Conservation (phyloP, 495 filamentous ascomycete species). For the Apodospora peruviana region DNA sequence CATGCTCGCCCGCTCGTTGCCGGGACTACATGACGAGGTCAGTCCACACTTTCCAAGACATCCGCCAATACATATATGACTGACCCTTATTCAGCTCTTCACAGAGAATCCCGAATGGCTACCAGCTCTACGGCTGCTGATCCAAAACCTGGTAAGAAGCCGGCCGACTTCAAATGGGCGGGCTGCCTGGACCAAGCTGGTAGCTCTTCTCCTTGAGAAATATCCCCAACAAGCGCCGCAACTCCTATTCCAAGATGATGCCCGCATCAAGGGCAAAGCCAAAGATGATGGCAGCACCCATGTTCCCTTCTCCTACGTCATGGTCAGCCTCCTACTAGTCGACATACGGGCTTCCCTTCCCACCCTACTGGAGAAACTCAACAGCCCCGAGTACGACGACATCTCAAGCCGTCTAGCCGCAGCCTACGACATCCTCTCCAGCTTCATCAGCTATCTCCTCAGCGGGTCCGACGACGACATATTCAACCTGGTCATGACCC, state of each 20-base stretch:
- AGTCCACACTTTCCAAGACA: too few relatives aligned
- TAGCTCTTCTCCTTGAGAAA: slow-evolving; percentile 46
- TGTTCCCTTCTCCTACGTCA: slow-evolving; percentile 55
- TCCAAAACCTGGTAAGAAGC: slow-evolving; percentile 38
- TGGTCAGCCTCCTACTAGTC: slow-evolving; percentile 54
- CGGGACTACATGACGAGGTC: too few relatives aligned
- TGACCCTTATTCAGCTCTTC: slow-evolving; percentile 34
- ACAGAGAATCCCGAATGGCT: slow-evolving; percentile 40
- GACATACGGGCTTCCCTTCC: slow-evolving; percentile 60
- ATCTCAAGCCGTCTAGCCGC: slow-evolving; percentile 49
- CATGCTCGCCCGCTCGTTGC: slow-evolving; percentile 40
- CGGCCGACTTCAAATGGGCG: slow-evolving; percentile 43
- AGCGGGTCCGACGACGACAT: slow-evolving; percentile 33
- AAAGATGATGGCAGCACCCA: slow-evolving; percentile 5
- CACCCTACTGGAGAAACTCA: slow-evolving; percentile 48
- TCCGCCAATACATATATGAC: too few relatives aligned
- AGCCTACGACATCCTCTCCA: slow-evolving; percentile 52
- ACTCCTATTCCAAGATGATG: slow-evolving; percentile 45
- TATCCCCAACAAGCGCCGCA: slow-evolving; percentile 38
- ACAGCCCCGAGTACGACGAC: slow-evolving; percentile 40
- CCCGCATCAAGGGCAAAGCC: background rate
- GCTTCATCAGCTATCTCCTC: slow-evolving; percentile 55
- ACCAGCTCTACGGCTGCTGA: slow-evolving; percentile 27
- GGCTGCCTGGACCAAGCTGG: slow-evolving; percentile 43
- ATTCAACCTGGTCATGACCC: slow-evolving; percentile 29